A percentile compares a stretch with the other conserved stretches of the same genome.
phyloP scores from a whole-genome alignment of 139 green algal genomes.

The Chlorella sp. region DNA sequence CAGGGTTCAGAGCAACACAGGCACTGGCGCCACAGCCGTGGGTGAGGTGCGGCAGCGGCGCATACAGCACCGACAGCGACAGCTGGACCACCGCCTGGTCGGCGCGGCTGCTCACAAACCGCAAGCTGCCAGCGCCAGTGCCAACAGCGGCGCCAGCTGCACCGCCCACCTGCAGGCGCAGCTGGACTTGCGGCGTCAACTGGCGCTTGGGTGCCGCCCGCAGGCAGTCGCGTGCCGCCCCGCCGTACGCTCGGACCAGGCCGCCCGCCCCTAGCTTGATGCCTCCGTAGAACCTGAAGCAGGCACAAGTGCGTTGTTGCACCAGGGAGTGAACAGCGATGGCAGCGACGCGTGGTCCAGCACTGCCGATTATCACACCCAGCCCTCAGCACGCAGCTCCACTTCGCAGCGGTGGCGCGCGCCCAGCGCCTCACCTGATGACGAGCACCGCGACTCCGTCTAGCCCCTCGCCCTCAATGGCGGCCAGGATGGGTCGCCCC shows the following conservation, averaged over 20 bases:
- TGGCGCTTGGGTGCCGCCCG: conserved; percentile 41
- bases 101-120: too few relatives aligned
- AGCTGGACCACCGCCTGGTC: too few relatives aligned
- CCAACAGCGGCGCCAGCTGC: background rate
- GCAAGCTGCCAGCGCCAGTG: too few relatives aligned
- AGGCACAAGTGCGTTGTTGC: too few relatives aligned
- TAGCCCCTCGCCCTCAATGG: conserved; percentile 76
- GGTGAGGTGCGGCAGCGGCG: background rate
- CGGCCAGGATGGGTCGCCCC: conserved; percentile 81
- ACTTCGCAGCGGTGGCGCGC: background rate
- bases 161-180: background rate
- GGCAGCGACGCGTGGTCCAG: too few relatives aligned
- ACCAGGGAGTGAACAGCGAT: too few relatives aligned
- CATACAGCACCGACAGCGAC: too few relatives aligned
- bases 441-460: conserved; percentile 79
- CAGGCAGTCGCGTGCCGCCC: conserved; percentile 75
- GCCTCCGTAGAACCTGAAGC: conserved; percentile 81
- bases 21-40: too few relatives aligned
- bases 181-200: conserved; percentile 44
- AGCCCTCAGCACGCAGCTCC: background rate
- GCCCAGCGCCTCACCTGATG: conserved; percentile 8
- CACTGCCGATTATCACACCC: too few relatives aligned
- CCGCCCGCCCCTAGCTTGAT: conserved; percentile 89
- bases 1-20: too few relatives aligned
- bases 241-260: conserved; percentile 83